These are phyloP conservation scores for Pichia sp. DNA, from an alignment of 1,139 yeast species.

Conservation along the genomic window DNA sequence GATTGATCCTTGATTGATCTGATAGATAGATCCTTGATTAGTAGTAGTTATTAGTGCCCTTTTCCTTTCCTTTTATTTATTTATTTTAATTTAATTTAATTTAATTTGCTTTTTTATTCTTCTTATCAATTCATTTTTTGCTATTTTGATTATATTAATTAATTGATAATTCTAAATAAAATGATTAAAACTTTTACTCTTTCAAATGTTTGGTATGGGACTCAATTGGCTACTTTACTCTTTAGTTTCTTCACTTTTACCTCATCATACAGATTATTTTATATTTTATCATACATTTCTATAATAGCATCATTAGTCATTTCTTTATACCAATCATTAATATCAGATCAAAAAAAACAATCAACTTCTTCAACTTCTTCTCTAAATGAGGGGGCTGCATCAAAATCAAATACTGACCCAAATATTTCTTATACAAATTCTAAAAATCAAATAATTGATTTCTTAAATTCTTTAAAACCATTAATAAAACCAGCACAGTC, in stretches of 20 bases:
- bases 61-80: too few relatives aligned
- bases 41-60: too few relatives aligned
- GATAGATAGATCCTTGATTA: too few relatives aligned
- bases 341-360: background rate
- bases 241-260: slow-evolving; percentile 50
- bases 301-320: slow-evolving; percentile 72
- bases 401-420: background rate
- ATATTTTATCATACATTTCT: slow-evolving; percentile 56
- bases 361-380: background rate
- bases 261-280: slow-evolving; percentile 46
- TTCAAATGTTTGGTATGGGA: slow-evolving; percentile 62
- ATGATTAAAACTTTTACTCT: slow-evolving; percentile 31
- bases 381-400: background rate
- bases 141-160: too few relatives aligned
- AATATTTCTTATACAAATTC: slow-evolving; percentile 20
- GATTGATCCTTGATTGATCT: too few relatives aligned
- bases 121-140: too few relatives aligned
- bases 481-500: slow-evolving; percentile 42
- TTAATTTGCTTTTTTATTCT: too few relatives aligned
- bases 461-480: slow-evolving; percentile 49
- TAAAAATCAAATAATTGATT: slow-evolving; percentile 52
- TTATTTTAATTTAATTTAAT: too few relatives aligned
- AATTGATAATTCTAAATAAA: background rate
- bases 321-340: slow-evolving; percentile 51
- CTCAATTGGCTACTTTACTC: slow-evolving; percentile 62